A percentile compares a stretch with the other conserved stretches of the same genome.
phyloP scores from a whole-genome alignment of 257 asterid genomes.

The Solanum medicagineum region DNA sequence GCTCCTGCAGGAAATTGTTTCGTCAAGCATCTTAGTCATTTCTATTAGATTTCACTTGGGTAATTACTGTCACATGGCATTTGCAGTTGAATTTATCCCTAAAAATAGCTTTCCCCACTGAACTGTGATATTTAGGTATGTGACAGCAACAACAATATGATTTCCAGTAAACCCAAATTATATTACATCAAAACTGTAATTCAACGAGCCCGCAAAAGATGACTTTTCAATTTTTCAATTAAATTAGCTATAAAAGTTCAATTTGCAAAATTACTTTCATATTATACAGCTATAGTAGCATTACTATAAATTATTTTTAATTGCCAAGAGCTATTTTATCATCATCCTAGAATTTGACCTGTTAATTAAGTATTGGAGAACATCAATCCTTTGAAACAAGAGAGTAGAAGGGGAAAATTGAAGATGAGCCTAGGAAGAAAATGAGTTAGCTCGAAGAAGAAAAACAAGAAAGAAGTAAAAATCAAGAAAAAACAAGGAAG shows the following conservation, averaged over 20 bases:
- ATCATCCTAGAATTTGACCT: not conserved
- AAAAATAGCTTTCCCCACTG: not conserved
- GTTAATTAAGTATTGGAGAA: not conserved
- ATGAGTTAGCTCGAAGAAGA: not conserved
- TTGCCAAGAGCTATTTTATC: not conserved
- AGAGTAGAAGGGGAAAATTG: not conserved
- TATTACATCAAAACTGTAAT: not conserved
- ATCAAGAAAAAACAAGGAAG: not conserved
- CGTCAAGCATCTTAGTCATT: not conserved
- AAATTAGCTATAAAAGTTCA: not conserved
- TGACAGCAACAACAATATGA: not conserved
- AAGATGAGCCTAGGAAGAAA: not conserved
- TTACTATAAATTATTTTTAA: not conserved
- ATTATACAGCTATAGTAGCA: not conserved
- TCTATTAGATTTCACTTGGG: not conserved
- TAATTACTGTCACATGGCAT: not conserved
- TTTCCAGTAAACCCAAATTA: not conserved
- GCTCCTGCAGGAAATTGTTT: not conserved
- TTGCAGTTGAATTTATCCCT: not conserved
- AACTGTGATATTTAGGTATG: not conserved
- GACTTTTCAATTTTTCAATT: not conserved
- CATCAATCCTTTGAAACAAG: not conserved
- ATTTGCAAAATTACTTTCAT: not conserved
- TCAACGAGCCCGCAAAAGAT: not conserved
- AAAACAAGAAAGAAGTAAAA: not conserved